phyloP scores from a whole-genome alignment of 202 grass and related monocot genomes.

The Setaria viridis region DNA sequence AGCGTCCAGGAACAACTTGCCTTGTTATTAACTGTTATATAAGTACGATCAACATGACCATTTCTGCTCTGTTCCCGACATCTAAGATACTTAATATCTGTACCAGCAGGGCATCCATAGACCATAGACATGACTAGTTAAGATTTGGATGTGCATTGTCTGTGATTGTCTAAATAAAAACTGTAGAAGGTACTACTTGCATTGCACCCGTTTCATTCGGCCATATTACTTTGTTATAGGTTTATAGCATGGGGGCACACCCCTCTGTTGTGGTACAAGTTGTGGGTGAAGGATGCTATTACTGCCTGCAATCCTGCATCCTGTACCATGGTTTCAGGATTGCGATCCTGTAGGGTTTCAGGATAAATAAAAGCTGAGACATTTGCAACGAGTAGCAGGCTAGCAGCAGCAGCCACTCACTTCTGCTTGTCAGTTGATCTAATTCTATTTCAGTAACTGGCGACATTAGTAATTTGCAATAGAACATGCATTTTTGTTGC shows the following conservation, averaged over 20 bases:
- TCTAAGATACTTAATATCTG: conserved; percentile 35
- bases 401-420: background rate
- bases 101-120: conserved; percentile 13
- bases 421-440: background rate
- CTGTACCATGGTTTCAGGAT: conserved; percentile 8
- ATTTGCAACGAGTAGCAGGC: background rate
- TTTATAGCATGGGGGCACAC: background rate
- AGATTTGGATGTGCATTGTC: background rate
- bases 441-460: background rate
- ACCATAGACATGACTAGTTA: conserved; percentile 1
- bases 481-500: background rate
- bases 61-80: conserved; percentile 40
- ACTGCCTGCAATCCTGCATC: background rate
- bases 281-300: conserved; percentile 3
- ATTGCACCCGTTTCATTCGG: background rate
- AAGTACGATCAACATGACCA: conserved; percentile 39
- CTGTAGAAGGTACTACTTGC: background rate
- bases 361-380: background rate
- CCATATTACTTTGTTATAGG: background rate
- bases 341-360: no score
- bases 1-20: conserved; percentile 21
- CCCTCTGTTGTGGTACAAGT: background rate
- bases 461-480: background rate
- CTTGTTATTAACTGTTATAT: conserved; percentile 13
- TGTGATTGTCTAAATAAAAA: conserved; percentile 6